These are phyloP conservation scores for Ogataea wickerhamii DNA, from an alignment of 805 yeast species.

Conservation along the genomic window DNA sequence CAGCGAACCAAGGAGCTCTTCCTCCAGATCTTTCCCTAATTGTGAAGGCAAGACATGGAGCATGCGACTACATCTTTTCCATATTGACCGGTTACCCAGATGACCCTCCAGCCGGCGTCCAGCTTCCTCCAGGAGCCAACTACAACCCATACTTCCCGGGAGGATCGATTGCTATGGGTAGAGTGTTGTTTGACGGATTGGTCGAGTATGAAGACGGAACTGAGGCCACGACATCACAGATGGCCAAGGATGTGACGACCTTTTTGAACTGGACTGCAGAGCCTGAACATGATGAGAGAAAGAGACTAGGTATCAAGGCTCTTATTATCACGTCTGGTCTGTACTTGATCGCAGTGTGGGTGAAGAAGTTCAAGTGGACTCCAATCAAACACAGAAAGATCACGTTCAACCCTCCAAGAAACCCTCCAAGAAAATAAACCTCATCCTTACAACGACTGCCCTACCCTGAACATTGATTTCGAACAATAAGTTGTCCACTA, in stretches of 20 bases:
- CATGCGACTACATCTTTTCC: slow-evolving; percentile 90
- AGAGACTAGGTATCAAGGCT: slow-evolving; percentile 94
- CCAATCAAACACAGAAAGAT: slow-evolving; percentile 93
- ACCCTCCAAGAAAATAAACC: slow-evolving; percentile 36
- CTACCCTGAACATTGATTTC: background rate
- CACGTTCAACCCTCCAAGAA: slow-evolving; percentile 88
- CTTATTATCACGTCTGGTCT: slow-evolving; percentile 72
- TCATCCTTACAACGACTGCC: background rate
- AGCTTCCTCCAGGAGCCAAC: slow-evolving; percentile 88
- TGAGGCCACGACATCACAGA: slow-evolving; percentile 96
- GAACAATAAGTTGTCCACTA: background rate
- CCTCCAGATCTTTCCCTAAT: slow-evolving; percentile 97
- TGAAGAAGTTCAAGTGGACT: slow-evolving; percentile 98
- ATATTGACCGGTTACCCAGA: slow-evolving; percentile 98
- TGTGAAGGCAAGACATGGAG: slow-evolving; percentile 99
- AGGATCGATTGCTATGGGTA: slow-evolving; percentile 98
- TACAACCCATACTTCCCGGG: slow-evolving; percentile 99
- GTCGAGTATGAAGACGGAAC: slow-evolving; percentile 99
- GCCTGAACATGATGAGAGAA: slow-evolving; percentile 98
- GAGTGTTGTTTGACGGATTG: slow-evolving; percentile 94
- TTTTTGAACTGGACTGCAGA: slow-evolving; percentile 98
- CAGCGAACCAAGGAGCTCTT: slow-evolving; percentile 98
- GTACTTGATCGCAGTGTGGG: slow-evolving; percentile 81
- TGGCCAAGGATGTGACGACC: slow-evolving; percentile 97
- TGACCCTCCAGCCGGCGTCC: slow-evolving; percentile 97